Evolutionary conservation across 257 asterid genomes (phyloP).

Genomic region (Vinca minor): DNA sequence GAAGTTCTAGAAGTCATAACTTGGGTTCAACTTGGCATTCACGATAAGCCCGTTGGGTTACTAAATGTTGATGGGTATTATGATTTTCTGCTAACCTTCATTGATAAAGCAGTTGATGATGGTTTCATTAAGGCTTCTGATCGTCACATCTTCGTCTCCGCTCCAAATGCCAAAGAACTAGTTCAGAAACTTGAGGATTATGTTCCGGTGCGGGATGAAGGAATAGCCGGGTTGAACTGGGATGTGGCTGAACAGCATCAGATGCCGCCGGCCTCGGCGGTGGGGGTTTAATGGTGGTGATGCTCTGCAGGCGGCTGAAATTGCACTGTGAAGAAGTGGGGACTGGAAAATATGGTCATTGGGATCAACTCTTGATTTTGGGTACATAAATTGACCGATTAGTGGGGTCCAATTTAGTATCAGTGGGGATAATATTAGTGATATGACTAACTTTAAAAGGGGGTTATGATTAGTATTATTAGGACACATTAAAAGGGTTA

Average conservation of each 20-base stretch:
- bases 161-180: slow-evolving; percentile 53
- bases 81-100: slow-evolving; percentile 50
- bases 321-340: slow-evolving; percentile 13
- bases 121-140: slow-evolving; percentile 61
- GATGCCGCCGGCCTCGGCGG: slow-evolving; percentile 7
- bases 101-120: slow-evolving; percentile 77
- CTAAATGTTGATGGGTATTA: slow-evolving; percentile 76
- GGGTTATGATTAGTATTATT: not conserved
- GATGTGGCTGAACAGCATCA: slow-evolving; percentile 25
- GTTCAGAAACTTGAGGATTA: slow-evolving; percentile 68
- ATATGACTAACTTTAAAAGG: not conserved
- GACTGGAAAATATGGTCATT: not conserved
- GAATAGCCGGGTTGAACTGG: slow-evolving; percentile 42
- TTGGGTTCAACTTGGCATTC: slow-evolving; percentile 79
- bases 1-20: slow-evolving; percentile 61
- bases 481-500: not conserved
- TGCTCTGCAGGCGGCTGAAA: slow-evolving; percentile 30
- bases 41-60: slow-evolving; percentile 68
- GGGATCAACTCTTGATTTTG: slow-evolving; percentile 17
- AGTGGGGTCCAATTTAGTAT: slow-evolving; percentile 18
- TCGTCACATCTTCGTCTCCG: slow-evolving; percentile 62
- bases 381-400: slow-evolving; percentile 12
- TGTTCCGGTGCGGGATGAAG: slow-evolving; percentile 45
- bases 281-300: slow-evolving; percentile 32
- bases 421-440: not conserved